Base-by-base conservation (phyloP, 2,329 filamentous ascomycete genomes). In the Eutypella sp. region DNA sequence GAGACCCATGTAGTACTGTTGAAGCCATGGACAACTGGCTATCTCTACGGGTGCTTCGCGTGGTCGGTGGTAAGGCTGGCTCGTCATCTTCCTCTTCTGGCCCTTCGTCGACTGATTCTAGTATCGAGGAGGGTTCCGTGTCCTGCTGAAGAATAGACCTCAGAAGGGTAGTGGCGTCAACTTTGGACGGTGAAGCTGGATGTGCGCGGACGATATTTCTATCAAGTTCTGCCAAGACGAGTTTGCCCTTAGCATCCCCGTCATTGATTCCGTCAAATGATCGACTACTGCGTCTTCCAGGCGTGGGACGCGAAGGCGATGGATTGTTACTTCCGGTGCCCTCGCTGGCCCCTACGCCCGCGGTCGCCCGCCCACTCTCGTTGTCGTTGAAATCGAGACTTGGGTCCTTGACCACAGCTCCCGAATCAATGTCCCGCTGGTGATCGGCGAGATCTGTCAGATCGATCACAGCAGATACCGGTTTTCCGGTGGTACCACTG, bases 1-100 rank as follows among this genome's bases (percentile, higher is more conserved):
- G 65, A 11, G 61, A 59, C 4, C 60, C 67, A 44, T 65, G 66
- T 15, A 70, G 52, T 9, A 69, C 53, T 1, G 66, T 69, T 6
- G 68, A 74, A n/a, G 64, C 60, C 23, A 67, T 24, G 16, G 61
- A 64, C 13, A 37, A 43, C 20, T 53, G 45, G 36, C 62, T 64
- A n/a, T 34, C 47, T 48, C 48, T 57, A n/a, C 53, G 55, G 22
- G 41, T 37, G 31, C 47, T 45, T 27, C 54, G 47, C 19, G 57
- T 56, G 16, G 55, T 44, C 4, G 60, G 60, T 19, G 63, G 60
- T 19, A 64, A 48, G 8, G 62, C 56, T 18, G 47, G 58, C 45
- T 63, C 58, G 44, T 63, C 61, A 9, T 55, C 51, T 10, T 45
- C 43, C 22, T 44, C 44, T 31, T 49, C 43, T 3, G 57, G 57